Conservation (phyloP, 2,329 filamentous ascomycete genomes). For the Periconia digitata region DNA sequence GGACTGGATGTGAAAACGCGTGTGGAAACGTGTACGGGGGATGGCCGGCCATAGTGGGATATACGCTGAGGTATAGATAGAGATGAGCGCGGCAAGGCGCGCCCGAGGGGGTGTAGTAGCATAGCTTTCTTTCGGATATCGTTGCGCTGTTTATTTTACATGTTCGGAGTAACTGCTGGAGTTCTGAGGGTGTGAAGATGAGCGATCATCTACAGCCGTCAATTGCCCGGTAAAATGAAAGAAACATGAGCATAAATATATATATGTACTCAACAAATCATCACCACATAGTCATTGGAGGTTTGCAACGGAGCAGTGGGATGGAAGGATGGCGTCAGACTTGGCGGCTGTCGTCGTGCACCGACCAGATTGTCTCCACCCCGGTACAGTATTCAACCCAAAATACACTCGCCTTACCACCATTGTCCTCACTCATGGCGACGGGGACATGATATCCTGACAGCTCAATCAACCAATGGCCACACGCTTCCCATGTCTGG, state of each 20-base stretch:
- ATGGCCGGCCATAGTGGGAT: background rate
- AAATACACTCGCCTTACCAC: no score
- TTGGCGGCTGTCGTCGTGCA: background rate
- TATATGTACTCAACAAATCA: no score
- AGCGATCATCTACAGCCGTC: background rate
- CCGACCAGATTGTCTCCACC: background rate
- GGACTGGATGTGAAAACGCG: slow-evolving; percentile 50
- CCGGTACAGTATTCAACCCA: slow-evolving; percentile 1
- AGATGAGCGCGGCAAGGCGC: slow-evolving; percentile 22
- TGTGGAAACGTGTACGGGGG: background rate
- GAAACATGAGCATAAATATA: background rate
- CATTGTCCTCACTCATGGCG: no score
- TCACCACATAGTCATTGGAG: no score
- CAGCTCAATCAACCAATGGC: background rate
- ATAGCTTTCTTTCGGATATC: slow-evolving; percentile 17
- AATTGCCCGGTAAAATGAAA: background rate
- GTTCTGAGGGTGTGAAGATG: background rate
- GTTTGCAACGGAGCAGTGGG: background rate
- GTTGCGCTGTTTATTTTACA: background rate
- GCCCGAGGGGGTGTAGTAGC: slow-evolving; percentile 39
- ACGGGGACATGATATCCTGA: background rate
- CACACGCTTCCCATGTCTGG: slow-evolving; percentile 8
- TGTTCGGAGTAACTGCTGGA: background rate
- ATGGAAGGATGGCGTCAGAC: slow-evolving; percentile 8
- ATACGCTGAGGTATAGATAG: slow-evolving; percentile 4